Evolutionary conservation across 805 yeast genomes (phyloP).

Genomic region (Hanseniaspora lachancei): DNA sequence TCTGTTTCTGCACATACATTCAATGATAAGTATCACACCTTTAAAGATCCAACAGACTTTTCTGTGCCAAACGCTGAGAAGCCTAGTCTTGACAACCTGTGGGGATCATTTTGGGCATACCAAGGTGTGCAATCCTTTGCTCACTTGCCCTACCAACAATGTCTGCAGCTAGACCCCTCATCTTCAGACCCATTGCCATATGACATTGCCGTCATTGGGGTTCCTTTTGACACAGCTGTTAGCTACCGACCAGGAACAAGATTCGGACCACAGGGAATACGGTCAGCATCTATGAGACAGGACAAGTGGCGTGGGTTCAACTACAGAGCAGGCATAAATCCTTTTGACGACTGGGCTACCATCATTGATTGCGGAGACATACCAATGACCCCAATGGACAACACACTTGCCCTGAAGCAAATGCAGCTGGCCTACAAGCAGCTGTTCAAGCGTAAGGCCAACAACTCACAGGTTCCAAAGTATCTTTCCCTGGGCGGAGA

Average conservation of each 20-base stretch:
- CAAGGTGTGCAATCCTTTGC: slow-evolving; percentile 61
- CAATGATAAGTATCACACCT: slow-evolving; percentile 2
- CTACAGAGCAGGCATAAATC: slow-evolving; percentile 48
- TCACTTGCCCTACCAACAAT: slow-evolving; percentile 48
- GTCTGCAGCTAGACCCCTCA: slow-evolving; percentile 34
- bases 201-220: slow-evolving; percentile 65
- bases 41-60: background rate
- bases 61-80: background rate
- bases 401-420: slow-evolving; percentile 47
- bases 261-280: slow-evolving; percentile 64
- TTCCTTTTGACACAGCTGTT: slow-evolving; percentile 74
- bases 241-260: slow-evolving; percentile 71
- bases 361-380: slow-evolving; percentile 58
- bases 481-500: slow-evolving; percentile 71
- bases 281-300: slow-evolving; percentile 61
- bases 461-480: slow-evolving; percentile 32
- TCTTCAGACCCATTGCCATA: slow-evolving; percentile 27
- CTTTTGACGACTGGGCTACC: slow-evolving; percentile 41
- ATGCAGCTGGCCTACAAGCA: slow-evolving; percentile 48
- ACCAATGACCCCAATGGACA: slow-evolving; percentile 57
- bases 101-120: slow-evolving; percentile 69
- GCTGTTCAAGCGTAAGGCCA: slow-evolving; percentile 28
- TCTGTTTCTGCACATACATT: background rate
- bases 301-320: slow-evolving; percentile 58
- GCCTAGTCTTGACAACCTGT: slow-evolving; percentile 40